phyloP scores from a whole-genome alignment of 108 stramenopile species.

The Pseudonitzschia multistriata region DNA sequence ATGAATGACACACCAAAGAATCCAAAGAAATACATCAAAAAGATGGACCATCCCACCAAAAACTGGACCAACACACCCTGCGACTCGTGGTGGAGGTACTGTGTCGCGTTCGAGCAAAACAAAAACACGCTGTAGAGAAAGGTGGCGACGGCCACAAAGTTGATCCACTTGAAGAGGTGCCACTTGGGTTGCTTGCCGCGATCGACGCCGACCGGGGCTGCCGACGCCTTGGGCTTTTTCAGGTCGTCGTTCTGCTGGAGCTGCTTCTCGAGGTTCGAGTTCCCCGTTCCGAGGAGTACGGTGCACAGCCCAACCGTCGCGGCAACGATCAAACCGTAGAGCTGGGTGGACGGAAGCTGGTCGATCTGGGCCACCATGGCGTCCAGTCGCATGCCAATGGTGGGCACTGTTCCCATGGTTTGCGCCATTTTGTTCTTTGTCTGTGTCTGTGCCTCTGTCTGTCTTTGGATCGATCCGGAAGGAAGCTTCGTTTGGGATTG shows the following conservation, averaged over 20 bases:
- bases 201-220: neutral
- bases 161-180: slow-evolving; percentile 75
- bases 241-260: slow-evolving; percentile 13
- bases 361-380: slow-evolving; percentile 30
- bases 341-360: slow-evolving; percentile 49
- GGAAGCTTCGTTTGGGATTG: neutral
- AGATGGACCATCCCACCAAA: slow-evolving; percentile 73
- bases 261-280: slow-evolving; percentile 17
- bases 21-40: slow-evolving; percentile 92
- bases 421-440: neutral
- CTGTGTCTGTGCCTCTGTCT: neutral
- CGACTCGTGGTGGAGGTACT: slow-evolving; percentile 59
- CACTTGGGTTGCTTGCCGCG: slow-evolving; percentile 67
- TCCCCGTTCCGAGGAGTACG: slow-evolving; percentile 48
- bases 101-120: slow-evolving; percentile 58
- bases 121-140: slow-evolving; percentile 61
- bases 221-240: slow-evolving; percentile 8
- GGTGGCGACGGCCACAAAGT: slow-evolving; percentile 47
- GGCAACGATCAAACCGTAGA: slow-evolving; percentile 67
- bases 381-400: slow-evolving; percentile 16
- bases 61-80: slow-evolving; percentile 53
- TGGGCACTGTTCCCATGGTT: slow-evolving; percentile 11
- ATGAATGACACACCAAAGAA: slow-evolving; percentile 94
- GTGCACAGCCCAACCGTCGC: slow-evolving; percentile 56
- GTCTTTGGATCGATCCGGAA: neutral